phyloP scores from a whole-genome alignment of 2,329 filamentous ascomycete genomes.

The Apiospora saccharicola region DNA sequence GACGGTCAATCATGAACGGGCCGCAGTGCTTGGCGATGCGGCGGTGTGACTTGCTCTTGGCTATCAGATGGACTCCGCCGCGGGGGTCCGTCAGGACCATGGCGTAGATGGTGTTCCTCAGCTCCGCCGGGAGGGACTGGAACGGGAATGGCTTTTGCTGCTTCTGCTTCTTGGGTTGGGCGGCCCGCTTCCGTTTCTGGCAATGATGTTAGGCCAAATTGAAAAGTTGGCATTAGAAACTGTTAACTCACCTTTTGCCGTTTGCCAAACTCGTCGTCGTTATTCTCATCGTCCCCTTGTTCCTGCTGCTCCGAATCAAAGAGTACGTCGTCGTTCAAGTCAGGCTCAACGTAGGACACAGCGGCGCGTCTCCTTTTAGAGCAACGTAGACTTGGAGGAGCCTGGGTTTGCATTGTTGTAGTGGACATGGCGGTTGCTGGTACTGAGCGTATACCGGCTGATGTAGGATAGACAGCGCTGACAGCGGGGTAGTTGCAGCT shows the following conservation, averaged over 20 bases:
- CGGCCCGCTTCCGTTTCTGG: conserved; percentile 5
- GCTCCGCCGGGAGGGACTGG: conserved; percentile 2
- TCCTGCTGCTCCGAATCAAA: neutral
- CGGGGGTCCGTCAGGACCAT: neutral
- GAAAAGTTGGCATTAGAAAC: neutral
- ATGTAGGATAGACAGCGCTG: neutral
- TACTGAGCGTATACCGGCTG: neutral
- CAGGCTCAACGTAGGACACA: neutral
- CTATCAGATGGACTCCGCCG: neutral
- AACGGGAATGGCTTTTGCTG: conserved; percentile 16
- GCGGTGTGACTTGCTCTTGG: conserved; percentile 1
- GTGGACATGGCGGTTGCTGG: neutral
- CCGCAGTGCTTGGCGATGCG: neutral
- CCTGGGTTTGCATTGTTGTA: neutral
- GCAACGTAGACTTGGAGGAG: neutral
- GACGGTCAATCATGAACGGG: neutral
- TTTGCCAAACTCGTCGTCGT: neutral
- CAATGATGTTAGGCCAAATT: neutral
- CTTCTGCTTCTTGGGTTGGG: neutral
- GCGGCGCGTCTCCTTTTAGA: neutral
- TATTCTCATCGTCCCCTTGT: neutral
- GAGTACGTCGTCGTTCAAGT: neutral
- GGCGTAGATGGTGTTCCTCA: conserved; percentile 4
- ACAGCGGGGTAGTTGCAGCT: neutral
- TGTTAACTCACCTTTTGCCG: neutral